Base-by-base conservation (phyloP, 306 rosid species). In the Senna siamea region DNA sequence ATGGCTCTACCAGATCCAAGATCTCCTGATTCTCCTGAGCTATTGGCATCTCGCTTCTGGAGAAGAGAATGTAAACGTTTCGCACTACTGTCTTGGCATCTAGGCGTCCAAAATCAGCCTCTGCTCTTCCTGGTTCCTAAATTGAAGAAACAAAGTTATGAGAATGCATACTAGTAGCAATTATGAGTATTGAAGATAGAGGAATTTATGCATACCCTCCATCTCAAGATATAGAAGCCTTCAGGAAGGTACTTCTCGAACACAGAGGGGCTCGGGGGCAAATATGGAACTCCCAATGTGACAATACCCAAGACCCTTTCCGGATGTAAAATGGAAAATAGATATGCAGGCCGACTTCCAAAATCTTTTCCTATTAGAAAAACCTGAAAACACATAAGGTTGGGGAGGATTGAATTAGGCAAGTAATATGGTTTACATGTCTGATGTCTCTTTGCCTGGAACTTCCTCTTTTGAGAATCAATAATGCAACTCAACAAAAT, bases 201-300 rank as follows among this genome's bases (percentile, higher is more conserved):
- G 8, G 40, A 50, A 50, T 17, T 40, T 68, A 62, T 52, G 46
- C 51, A 17, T 73, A 88, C 97, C 88, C 43, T 51, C 91, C 95
- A 93, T 81, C 97, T 87, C 40, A 83, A 85, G 23, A 93, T 82
- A 76, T 89, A 89, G 87, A 90, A 86, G 47, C 96, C 98, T 89
- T 93, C 90, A 22, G 88, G 90, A 64, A 87, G 85, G 58, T 18
- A 0, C 7, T 80, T 66, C 3, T 51, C 19, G 41, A 0, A 74
- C 40, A 2, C 2, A 20, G 63, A 22, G 7, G 76, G 89, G 20
- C 86, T 19, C 17, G 87, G 88, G 3, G 92, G 92, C 68, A 67
- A 17, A 78, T 73, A 76, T 11, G 96, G 96, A 75, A 79, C 68
- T 57, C 98, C 98, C 72, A 90, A 58, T 0, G 97, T 80, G 65